These are phyloP conservation scores for Camelina neglecta DNA, from an alignment of 345 rosid genomes.

Conservation along the genomic window DNA sequence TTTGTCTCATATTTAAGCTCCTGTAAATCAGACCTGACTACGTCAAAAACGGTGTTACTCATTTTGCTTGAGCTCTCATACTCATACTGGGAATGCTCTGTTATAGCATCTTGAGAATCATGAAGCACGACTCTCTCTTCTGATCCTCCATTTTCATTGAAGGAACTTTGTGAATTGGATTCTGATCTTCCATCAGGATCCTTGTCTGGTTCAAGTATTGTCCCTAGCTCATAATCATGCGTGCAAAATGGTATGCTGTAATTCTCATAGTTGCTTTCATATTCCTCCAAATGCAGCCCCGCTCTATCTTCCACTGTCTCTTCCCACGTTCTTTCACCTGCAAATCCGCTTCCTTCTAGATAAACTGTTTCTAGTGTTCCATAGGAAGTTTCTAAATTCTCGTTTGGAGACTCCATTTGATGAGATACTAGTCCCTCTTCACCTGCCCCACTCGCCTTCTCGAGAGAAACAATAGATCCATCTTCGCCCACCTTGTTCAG, in stretches of 20 bases:
- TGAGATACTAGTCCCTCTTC: conserved; percentile 22
- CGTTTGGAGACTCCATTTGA: conserved; percentile 8
- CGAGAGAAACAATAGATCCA: conserved; percentile 7
- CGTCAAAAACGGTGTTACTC: conserved; percentile 12
- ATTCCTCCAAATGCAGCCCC: conserved; percentile 43
- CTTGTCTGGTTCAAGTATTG: conserved; percentile 22
- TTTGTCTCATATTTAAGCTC: conserved; percentile 7
- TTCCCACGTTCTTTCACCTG: conserved; percentile 34
- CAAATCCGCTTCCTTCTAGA: conserved; percentile 24
- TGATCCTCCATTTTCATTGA: conserved; percentile 20
- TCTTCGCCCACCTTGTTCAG: conserved; percentile 14
- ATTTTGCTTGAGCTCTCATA: conserved; percentile 25
- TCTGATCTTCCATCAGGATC: conserved; percentile 17
- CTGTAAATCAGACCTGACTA: conserved; percentile 6
- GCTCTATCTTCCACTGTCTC: conserved; percentile 45
- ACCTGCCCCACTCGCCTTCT: conserved; percentile 18
- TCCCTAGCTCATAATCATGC: conserved; percentile 25
- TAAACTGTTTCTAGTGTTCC: conserved; percentile 33
- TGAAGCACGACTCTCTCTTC: conserved; percentile 5
- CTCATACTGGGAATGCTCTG: conserved; percentile 25
- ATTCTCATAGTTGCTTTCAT: conserved; percentile 39
- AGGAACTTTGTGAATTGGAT: conserved; percentile 26
- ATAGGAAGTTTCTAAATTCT: background rate
- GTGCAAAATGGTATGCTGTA: conserved; percentile 3
- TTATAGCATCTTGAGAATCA: conserved; percentile 12